These are phyloP conservation scores for Xylariaceae sp. DNA, from an alignment of 2,329 filamentous ascomycete genomes.

Conservation along the genomic window DNA sequence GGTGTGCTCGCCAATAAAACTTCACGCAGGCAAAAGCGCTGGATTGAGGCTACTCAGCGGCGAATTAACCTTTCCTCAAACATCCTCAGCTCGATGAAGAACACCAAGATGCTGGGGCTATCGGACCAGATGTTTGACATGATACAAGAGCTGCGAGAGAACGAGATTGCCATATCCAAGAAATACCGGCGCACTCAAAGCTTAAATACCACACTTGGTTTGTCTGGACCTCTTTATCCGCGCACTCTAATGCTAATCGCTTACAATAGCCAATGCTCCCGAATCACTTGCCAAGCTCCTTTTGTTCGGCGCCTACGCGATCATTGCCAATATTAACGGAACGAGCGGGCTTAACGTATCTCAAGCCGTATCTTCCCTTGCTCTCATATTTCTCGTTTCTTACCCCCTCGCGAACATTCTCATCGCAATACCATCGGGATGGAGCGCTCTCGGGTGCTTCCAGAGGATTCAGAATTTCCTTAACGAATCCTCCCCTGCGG, in stretches of 20 bases:
- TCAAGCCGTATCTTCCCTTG: slow-evolving; percentile 12
- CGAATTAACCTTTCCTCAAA: slow-evolving; percentile 11
- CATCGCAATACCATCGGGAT: slow-evolving; percentile 9
- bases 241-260: not conserved
- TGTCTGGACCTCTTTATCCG: not conserved
- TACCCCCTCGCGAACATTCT: slow-evolving; percentile 4
- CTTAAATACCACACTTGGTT: slow-evolving; percentile 7
- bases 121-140: slow-evolving; percentile 6
- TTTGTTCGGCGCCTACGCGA: slow-evolving; percentile 11
- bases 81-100: slow-evolving; percentile 12
- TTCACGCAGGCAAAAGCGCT: slow-evolving; percentile 9
- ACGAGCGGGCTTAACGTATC: slow-evolving; percentile 8
- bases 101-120: slow-evolving; percentile 15
- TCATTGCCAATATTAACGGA: slow-evolving; percentile 12
- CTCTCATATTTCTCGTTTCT: slow-evolving; percentile 8
- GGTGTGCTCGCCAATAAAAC: slow-evolving; percentile 8
- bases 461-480: slow-evolving; percentile 8
- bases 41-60: slow-evolving; percentile 9
- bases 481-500: not conserved
- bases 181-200: slow-evolving; percentile 7
- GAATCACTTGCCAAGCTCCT: slow-evolving; percentile 6
- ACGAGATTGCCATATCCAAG: slow-evolving; percentile 12
- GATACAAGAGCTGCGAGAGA: slow-evolving; percentile 7
- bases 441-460: slow-evolving; percentile 11
- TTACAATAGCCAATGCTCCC: slow-evolving; percentile 4